Conservation (phyloP, 2,329 filamentous ascomycete species). For the Exserohilum turcica region DNA sequence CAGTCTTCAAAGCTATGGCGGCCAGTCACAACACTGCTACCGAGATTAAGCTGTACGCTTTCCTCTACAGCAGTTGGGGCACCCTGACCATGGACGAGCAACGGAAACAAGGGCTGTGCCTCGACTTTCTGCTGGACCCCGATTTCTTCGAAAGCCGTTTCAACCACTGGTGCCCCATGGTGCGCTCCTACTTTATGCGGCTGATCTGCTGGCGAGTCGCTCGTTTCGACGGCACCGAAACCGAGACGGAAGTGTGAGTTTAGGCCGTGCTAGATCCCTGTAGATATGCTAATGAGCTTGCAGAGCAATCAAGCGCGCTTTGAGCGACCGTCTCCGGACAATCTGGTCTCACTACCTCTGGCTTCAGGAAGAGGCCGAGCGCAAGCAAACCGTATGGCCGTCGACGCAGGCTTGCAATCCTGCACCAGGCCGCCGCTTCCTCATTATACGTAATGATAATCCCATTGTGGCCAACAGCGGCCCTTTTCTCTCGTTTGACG, state of each 20-base stretch:
- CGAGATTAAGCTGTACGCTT: conserved; percentile 81
- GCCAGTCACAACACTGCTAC: conserved; percentile 87
- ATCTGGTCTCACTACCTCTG: conserved; percentile 82
- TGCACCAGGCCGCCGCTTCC: conserved; percentile 80
- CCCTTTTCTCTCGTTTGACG: conserved; percentile 68
- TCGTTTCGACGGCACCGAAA: conserved; percentile 70
- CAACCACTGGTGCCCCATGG: conserved; percentile 96
- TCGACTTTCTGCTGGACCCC: conserved; percentile 75
- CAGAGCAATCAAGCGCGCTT: conserved; percentile 71
- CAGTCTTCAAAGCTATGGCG: conserved; percentile 78
- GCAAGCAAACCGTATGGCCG: conserved; percentile 61
- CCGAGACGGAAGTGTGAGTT: conserved; percentile 70
- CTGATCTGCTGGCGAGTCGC: conserved; percentile 88
- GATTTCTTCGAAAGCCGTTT: conserved; percentile 80
- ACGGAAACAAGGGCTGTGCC: conserved; percentile 72
- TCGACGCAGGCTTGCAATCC: conserved; percentile 84
- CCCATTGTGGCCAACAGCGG: conserved; percentile 57
- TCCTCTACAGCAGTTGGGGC: conserved; percentile 81
- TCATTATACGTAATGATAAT: conserved; percentile 85
- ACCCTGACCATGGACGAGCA: conserved; percentile 67
- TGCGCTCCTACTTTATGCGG: conserved; percentile 89
- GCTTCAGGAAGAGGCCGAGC: conserved; percentile 70
- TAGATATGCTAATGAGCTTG: conserved; percentile 18
- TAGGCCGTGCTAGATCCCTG: background rate
- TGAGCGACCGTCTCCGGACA: conserved; percentile 70